Evolutionary conservation across 805 yeast species (phyloP).

Genomic region (Candida gorgasii): DNA sequence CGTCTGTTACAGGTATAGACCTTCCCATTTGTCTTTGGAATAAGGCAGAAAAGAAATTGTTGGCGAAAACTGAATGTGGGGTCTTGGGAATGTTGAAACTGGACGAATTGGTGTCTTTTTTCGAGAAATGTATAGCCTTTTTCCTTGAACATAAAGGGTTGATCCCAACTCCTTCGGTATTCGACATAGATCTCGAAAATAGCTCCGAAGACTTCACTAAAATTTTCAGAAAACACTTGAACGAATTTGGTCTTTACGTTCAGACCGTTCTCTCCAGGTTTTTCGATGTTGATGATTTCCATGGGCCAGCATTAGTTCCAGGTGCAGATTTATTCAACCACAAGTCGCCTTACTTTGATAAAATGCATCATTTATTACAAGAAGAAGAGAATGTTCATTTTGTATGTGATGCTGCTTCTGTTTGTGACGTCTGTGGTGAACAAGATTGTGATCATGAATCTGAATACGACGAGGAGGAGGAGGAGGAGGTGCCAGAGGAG

Average conservation of each 20-base stretch:
- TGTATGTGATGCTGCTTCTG: constrained; percentile 36
- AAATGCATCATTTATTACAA: constrained; percentile 13
- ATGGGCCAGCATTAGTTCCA: constrained; percentile 78
- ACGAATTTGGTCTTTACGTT: constrained; percentile 55
- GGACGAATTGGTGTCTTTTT: constrained; percentile 42
- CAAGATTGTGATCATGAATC: constrained; percentile 33
- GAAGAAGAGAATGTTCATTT: constrained; percentile 61
- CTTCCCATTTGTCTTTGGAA: constrained; percentile 71
- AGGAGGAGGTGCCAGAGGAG: constrained; percentile 15
- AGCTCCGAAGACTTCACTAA: constrained; percentile 15
- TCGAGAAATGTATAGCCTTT: constrained; percentile 41
- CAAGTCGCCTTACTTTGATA: constrained; percentile 32
- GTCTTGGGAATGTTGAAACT: constrained; percentile 58
- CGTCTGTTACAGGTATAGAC: constrained; percentile 26
- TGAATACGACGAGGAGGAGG: constrained; percentile 12
- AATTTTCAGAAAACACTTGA: constrained; percentile 28
- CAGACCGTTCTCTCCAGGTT: constrained; percentile 74
- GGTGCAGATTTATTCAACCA: constrained; percentile 92
- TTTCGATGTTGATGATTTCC: constrained; percentile 75
- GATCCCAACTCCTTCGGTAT: constrained; percentile 39
- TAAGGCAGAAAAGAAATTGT: constrained; percentile 42
- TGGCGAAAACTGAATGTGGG: constrained; percentile 65
- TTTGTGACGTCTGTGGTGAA: constrained; percentile 36
- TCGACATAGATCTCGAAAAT: constrained; percentile 21
- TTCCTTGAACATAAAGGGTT: constrained; percentile 30